A percentile compares a stretch with the other conserved stretches of the same genome.
Evolutionary conservation across 441 rosid genomes (phyloP).

Genomic region (Populus hybrid): DNA sequence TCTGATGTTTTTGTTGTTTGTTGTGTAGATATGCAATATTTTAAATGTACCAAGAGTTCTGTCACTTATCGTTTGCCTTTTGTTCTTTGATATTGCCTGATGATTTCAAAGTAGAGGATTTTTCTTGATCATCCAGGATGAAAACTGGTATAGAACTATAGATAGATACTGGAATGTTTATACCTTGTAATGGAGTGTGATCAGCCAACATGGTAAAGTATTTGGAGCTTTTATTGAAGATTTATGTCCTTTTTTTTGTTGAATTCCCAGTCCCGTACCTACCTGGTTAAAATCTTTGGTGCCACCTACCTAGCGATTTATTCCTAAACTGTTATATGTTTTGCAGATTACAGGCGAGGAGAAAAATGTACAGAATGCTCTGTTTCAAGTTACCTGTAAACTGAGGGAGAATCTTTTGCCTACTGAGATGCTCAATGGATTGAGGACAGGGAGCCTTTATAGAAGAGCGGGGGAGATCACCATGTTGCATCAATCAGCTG

Average conservation of each 20-base stretch:
- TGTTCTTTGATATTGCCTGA: too few relatives aligned
- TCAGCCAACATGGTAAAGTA: background rate
- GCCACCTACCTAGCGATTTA: constrained; percentile 7
- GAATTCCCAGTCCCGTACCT: background rate
- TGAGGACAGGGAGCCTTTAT: background rate
- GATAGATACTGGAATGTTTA: background rate
- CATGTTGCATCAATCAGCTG: constrained; percentile 19
- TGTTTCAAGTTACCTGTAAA: constrained; percentile 34
- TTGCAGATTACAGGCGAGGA: constrained; percentile 46
- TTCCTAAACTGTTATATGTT: background rate
- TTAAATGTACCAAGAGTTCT: too few relatives aligned
- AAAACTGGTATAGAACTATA: background rate
- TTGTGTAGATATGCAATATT: background rate
- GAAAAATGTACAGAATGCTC: constrained; percentile 40
- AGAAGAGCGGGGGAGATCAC: constrained; percentile 25
- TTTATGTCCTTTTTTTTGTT: background rate
- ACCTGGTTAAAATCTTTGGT: background rate
- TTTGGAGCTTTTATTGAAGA: background rate
- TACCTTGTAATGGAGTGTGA: background rate
- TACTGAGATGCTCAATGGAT: constrained; percentile 31
- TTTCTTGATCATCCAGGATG: background rate
- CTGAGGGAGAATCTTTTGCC: constrained; percentile 40
- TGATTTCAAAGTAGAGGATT: too few relatives aligned
- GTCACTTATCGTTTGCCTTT: too few relatives aligned
- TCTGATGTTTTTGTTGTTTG: background rate